phyloP scores from a whole-genome alignment of 768 basidiomycete genomes.

The Russula sp. region DNA sequence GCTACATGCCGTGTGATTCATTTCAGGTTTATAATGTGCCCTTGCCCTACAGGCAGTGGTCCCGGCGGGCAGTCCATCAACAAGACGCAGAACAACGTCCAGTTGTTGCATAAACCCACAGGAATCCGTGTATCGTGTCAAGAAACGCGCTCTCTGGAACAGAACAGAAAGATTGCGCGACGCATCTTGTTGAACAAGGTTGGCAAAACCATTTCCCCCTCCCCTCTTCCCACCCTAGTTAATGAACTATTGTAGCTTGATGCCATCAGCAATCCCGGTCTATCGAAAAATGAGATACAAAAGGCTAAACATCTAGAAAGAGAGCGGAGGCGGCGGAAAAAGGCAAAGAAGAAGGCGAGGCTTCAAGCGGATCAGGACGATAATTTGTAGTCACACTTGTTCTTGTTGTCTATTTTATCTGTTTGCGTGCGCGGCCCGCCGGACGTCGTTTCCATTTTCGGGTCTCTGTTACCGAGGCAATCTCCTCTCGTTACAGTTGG shows the following conservation, averaged over 20 bases:
- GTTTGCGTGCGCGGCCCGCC: too few relatives aligned
- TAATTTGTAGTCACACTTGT: neutral
- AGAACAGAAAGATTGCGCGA: slow-evolving; percentile 75
- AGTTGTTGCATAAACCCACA: slow-evolving; percentile 82
- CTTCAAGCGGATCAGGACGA: slow-evolving; percentile 6
- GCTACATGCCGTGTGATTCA: slow-evolving; percentile 1
- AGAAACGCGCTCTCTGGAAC: slow-evolving; percentile 74
- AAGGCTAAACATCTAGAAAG: slow-evolving; percentile 33
- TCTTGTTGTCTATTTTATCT: too few relatives aligned
- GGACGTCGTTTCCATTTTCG: neutral
- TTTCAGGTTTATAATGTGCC: slow-evolving; percentile 10
- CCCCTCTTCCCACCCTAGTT: neutral
- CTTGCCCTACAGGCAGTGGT: slow-evolving; percentile 57
- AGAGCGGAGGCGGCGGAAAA: slow-evolving; percentile 32
- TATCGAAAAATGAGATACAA: slow-evolving; percentile 30
- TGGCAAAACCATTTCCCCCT: neutral
- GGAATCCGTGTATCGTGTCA: slow-evolving; percentile 84
- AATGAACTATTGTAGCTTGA: slow-evolving; percentile 47
- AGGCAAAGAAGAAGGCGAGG: slow-evolving; percentile 24
- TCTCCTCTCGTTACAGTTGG: too few relatives aligned
- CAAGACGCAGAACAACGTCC: slow-evolving; percentile 89
- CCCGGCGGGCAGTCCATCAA: slow-evolving; percentile 97
- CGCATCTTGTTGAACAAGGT: slow-evolving; percentile 69
- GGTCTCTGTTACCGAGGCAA: neutral
- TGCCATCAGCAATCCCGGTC: slow-evolving; percentile 52